These are phyloP conservation scores for Podila epicladia DNA, from an alignment of 192 early-diverging fungal species.

Conservation along the genomic window DNA sequence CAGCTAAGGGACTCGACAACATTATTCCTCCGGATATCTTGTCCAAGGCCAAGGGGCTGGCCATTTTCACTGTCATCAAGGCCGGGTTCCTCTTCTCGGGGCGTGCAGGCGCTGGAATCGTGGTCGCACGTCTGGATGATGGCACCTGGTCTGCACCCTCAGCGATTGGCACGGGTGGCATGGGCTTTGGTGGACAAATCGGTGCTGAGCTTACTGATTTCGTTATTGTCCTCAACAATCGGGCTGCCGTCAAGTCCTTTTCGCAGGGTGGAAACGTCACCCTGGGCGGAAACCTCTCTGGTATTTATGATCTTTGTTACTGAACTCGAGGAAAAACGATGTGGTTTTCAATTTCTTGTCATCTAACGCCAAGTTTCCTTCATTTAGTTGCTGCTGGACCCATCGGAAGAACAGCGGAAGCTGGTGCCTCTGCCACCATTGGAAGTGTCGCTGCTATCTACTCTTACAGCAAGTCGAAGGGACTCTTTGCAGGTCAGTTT, in stretches of 20 bases:
- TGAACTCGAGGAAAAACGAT: not conserved
- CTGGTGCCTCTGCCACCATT: slow-evolving; percentile 73
- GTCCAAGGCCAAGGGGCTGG: slow-evolving; percentile 88
- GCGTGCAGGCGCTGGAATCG: slow-evolving; percentile 87
- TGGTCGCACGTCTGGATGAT: slow-evolving; percentile 79
- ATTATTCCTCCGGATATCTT: slow-evolving; percentile 75
- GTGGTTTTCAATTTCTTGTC: not conserved
- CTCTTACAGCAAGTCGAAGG: slow-evolving; percentile 92
- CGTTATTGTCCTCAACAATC: slow-evolving; percentile 89
- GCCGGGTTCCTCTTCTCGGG: slow-evolving; percentile 94
- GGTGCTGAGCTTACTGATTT: slow-evolving; percentile 92
- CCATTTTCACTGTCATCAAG: slow-evolving; percentile 93
- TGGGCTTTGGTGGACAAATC: slow-evolving; percentile 89
- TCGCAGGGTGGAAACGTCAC: slow-evolving; percentile 87
- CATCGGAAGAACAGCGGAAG: slow-evolving; percentile 87
- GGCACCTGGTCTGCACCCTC: slow-evolving; percentile 87
- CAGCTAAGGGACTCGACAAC: slow-evolving; percentile 65
- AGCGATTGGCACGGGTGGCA: slow-evolving; percentile 85
- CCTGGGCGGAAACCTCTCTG: slow-evolving; percentile 81
- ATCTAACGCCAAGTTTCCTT: not conserved
- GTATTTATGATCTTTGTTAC: slow-evolving; percentile 9
- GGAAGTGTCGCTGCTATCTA: slow-evolving; percentile 87
- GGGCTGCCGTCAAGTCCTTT: slow-evolving; percentile 88
- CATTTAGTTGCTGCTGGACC: slow-evolving; percentile 83
- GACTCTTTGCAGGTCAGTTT: slow-evolving; percentile 70